A percentile compares a stretch with the other conserved stretches of the same genome.
phyloP scores from a whole-genome alignment of 768 basidiomycete genomes.

The Mrakia blollopis region DNA sequence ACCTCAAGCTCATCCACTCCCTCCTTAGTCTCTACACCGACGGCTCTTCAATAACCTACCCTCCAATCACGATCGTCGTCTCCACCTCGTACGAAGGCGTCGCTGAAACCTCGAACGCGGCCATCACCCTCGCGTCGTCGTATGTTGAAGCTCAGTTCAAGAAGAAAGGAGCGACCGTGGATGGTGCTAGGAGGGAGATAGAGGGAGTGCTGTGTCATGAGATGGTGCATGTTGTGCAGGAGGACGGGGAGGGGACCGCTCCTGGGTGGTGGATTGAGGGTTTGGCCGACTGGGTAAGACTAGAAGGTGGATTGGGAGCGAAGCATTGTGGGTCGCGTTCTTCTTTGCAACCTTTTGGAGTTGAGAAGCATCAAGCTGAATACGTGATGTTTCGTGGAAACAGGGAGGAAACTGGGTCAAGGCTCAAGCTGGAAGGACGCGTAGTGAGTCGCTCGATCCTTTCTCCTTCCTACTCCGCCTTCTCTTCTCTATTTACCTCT shows the following conservation, averaged over 20 bases:
- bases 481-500: too few species aligned
- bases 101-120: neutral
- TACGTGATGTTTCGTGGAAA: neutral
- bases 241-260: neutral
- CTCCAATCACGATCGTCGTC: neutral
- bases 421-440: neutral
- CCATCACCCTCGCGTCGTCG: constrained; percentile 10
- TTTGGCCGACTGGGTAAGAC: neutral
- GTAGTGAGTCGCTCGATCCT: neutral
- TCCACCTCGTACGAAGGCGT: neutral
- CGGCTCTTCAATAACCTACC: neutral
- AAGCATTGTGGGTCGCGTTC: neutral
- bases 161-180: neutral
- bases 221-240: constrained; percentile 10
- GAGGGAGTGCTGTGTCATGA: constrained; percentile 11
- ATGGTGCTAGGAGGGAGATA: neutral
- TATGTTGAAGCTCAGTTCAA: constrained; percentile 3
- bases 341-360: neutral
- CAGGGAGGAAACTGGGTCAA: neutral
- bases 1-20: constrained; percentile 1
- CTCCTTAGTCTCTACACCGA: neutral
- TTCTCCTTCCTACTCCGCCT: neutral
- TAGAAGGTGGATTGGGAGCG: neutral
- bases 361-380: neutral
- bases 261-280: constrained; percentile 19